Conservation (phyloP, 1,139 yeast species). For the Taphrina sp. region DNA sequence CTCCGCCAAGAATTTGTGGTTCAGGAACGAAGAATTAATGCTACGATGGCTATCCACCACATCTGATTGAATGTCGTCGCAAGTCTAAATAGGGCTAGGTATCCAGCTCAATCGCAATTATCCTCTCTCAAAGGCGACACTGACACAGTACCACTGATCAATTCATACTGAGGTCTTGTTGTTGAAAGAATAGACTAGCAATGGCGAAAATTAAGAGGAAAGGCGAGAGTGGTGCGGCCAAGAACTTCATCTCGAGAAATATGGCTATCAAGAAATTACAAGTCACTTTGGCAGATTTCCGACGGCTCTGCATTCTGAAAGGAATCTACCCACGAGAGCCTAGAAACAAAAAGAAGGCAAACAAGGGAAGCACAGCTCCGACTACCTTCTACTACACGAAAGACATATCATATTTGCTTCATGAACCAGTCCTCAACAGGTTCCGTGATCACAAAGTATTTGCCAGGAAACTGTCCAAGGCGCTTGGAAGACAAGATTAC, state of each 20-base stretch:
- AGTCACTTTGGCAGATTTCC: conserved; percentile 94
- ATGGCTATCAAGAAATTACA: conserved; percentile 92
- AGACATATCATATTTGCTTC: conserved; percentile 90
- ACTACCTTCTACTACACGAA: conserved; percentile 90
- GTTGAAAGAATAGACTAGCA: too few species aligned
- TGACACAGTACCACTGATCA: too few species aligned
- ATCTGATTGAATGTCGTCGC: too few species aligned
- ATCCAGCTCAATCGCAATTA: too few species aligned
- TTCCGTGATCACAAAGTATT: conserved; percentile 95
- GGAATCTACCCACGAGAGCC: conserved; percentile 93
- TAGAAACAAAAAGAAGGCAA: conserved; percentile 91
- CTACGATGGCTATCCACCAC: too few species aligned
- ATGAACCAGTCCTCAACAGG: conserved; percentile 88
- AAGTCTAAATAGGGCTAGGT: too few species aligned
- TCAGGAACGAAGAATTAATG: too few species aligned
- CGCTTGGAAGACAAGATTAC: conserved; percentile 89
- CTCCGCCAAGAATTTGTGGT: too few species aligned
- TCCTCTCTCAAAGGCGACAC: too few species aligned
- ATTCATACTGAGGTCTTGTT: too few species aligned
- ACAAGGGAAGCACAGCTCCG: conserved; percentile 94
- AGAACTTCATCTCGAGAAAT: conserved; percentile 87
- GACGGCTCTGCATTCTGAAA: conserved; percentile 78
- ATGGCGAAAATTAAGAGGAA: conserved; percentile 34
- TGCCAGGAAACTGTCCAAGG: conserved; percentile 83
- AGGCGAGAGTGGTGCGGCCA: conserved; percentile 74